A percentile compares a stretch with the other conserved stretches of the same genome.
Conservation (phyloP, 106 monocot species). For the Vanilla planifolia region DNA sequence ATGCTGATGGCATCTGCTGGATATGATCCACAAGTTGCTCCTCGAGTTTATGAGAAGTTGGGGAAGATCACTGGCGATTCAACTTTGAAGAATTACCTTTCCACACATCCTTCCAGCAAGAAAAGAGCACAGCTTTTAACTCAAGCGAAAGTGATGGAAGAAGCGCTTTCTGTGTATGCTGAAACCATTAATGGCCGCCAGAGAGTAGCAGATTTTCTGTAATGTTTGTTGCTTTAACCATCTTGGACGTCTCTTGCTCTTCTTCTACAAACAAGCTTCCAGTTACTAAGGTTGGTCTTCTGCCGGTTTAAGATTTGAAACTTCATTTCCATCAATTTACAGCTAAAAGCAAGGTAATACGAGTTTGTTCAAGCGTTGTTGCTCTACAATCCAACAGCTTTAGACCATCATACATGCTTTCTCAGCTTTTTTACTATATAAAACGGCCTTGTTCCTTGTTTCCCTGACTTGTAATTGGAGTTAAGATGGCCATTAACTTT, state of each 20-base stretch:
- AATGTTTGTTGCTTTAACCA: background rate
- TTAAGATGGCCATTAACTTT: too few species aligned
- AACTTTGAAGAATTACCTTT: slow-evolving; percentile 41
- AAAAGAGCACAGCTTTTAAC: slow-evolving; percentile 58
- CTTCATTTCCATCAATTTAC: too few species aligned
- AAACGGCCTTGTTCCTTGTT: too few species aligned
- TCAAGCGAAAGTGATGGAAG: slow-evolving; percentile 61
- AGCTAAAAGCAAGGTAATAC: too few species aligned
- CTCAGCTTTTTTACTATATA: too few species aligned
- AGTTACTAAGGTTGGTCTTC: background rate
- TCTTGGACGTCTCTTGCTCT: background rate
- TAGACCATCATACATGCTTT: too few species aligned
- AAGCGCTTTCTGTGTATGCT: slow-evolving; percentile 45
- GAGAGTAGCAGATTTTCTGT: slow-evolving; percentile 54
- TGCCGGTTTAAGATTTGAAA: background rate
- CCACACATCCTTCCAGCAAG: slow-evolving; percentile 69
- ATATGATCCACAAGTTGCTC: slow-evolving; percentile 61
- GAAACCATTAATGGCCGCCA: slow-evolving; percentile 45
- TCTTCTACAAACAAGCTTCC: background rate
- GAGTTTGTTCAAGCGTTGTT: too few species aligned
- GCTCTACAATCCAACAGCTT: too few species aligned
- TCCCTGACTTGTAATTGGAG: too few species aligned
- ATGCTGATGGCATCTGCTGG: slow-evolving; percentile 60
- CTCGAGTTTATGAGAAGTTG: slow-evolving; percentile 47
- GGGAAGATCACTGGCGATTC: slow-evolving; percentile 52